These are phyloP conservation scores for Aspergillus sp. DNA, from an alignment of 2,329 filamentous ascomycete species.

Conservation along the genomic window DNA sequence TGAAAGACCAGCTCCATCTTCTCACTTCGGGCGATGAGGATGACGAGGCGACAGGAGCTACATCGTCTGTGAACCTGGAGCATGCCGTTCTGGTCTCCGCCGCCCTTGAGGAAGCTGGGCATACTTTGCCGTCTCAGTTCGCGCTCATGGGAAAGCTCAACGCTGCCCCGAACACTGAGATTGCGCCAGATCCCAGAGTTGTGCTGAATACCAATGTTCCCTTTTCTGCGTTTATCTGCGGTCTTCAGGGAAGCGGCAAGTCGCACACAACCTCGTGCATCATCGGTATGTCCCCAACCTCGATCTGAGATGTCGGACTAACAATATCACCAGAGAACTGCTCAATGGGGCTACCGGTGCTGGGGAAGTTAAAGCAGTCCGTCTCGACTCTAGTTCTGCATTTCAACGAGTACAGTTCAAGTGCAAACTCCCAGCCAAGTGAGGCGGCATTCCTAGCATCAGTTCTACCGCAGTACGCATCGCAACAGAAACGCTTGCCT, in stretches of 20 bases:
- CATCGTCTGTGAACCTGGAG: background rate
- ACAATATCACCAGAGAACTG: slow-evolving; percentile 40
- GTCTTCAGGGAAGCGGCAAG: slow-evolving; percentile 66
- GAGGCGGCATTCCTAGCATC: slow-evolving; percentile 62
- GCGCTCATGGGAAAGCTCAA: slow-evolving; percentile 18
- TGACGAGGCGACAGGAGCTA: background rate
- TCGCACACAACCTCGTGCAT: slow-evolving; percentile 64
- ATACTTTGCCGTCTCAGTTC: slow-evolving; percentile 21
- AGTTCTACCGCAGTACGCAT: slow-evolving; percentile 24
- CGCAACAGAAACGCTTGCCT: slow-evolving; percentile 36
- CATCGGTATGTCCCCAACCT: slow-evolving; percentile 34
- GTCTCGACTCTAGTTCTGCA: slow-evolving; percentile 61
- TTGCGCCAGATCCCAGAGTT: slow-evolving; percentile 9
- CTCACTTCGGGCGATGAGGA: slow-evolving; percentile 6
- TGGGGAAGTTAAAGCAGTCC: slow-evolving; percentile 52
- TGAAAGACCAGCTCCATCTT: slow-evolving; percentile 12
- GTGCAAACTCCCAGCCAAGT: slow-evolving; percentile 47
- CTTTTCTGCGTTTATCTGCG: slow-evolving; percentile 66
- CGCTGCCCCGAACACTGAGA: background rate
- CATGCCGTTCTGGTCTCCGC: slow-evolving; percentile 19
- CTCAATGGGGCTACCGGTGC: slow-evolving; percentile 34
- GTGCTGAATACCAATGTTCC: slow-evolving; percentile 40
- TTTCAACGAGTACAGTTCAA: slow-evolving; percentile 55
- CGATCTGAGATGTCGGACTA: background rate
- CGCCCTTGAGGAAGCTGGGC: slow-evolving; percentile 1